Conservation (phyloP, 73 alveolate genomes). For the Paramecium caudatum region DNA sequence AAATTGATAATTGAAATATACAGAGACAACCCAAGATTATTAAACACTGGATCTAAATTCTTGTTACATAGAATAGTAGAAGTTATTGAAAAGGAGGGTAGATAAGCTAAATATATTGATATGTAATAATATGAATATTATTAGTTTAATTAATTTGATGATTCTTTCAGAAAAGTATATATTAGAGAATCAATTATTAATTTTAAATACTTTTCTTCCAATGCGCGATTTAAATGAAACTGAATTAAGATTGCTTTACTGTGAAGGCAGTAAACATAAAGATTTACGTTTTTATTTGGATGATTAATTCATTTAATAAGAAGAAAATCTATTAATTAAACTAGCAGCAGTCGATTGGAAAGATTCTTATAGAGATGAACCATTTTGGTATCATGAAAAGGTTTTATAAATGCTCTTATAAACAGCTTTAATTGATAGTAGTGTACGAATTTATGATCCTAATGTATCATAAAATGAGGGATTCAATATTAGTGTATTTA, state of each 20-base stretch:
- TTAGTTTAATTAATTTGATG: conserved; percentile 44
- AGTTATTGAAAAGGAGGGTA: conserved; percentile 71
- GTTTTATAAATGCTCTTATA: conserved; percentile 40
- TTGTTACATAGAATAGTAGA: neutral
- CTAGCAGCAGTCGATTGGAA: conserved; percentile 68
- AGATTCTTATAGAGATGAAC: conserved; percentile 76
- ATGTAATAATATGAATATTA: conserved; percentile 1
- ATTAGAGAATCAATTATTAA: conserved; percentile 64
- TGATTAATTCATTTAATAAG: conserved; percentile 32
- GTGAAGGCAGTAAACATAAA: conserved; percentile 63
- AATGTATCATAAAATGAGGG: neutral
- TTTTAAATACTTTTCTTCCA: conserved; percentile 68
- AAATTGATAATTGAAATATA: conserved; percentile 52
- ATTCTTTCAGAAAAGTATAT: conserved; percentile 19
- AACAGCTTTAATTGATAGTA: conserved; percentile 17
- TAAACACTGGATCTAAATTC: conserved; percentile 16
- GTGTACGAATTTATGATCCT: conserved; percentile 11
- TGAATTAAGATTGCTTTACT: conserved; percentile 62
- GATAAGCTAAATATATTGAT: conserved; percentile 57
- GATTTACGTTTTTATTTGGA: conserved; percentile 60
- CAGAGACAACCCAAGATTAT: conserved; percentile 50
- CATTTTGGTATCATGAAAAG: conserved; percentile 66
- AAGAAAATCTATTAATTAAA: conserved; percentile 22
- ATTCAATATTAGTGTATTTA: conserved; percentile 64
- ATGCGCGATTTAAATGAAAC: conserved; percentile 32